A percentile compares a stretch with the other conserved stretches of the same genome.
Conservation (phyloP, 768 basidiomycete species). For the Podaxis sp. region DNA sequence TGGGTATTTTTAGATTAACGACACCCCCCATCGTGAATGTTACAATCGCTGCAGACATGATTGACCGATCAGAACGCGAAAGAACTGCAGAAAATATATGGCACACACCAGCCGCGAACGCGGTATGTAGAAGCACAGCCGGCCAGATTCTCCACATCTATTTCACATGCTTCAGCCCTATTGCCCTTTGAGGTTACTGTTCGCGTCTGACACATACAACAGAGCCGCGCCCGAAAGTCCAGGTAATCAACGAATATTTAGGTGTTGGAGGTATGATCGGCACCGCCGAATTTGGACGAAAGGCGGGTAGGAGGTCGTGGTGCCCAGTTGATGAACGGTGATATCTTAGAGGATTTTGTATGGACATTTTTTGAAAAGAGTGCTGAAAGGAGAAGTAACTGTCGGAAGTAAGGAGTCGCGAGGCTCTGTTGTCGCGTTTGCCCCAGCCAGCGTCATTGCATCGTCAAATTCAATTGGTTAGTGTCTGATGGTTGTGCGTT, state of each 20-base stretch:
- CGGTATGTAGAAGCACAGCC: slow-evolving; percentile 59
- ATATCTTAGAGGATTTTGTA: background rate
- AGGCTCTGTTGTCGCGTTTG: background rate
- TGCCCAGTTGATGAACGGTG: background rate
- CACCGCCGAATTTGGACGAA: slow-evolving; percentile 20
- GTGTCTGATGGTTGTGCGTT: no score
- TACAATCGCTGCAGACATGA: slow-evolving; percentile 36
- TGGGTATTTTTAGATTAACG: slow-evolving; percentile 46
- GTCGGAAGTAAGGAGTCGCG: background rate
- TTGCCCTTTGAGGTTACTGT: background rate
- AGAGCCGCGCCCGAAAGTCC: slow-evolving; percentile 34
- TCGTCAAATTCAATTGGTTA: no score
- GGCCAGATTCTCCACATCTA: slow-evolving; percentile 69
- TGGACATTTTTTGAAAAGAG: background rate
- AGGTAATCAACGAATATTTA: slow-evolving; percentile 28
- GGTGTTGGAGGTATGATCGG: slow-evolving; percentile 19
- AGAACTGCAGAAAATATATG: background rate
- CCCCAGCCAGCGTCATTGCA: no score
- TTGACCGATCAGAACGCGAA: background rate
- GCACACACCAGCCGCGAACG: slow-evolving; percentile 48
- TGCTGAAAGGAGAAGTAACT: background rate
- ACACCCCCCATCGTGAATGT: slow-evolving; percentile 39
- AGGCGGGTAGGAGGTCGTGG: slow-evolving; percentile 24
- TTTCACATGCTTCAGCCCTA: background rate
- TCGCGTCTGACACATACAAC: slow-evolving; percentile 22